Evolutionary conservation across 345 rosid species (phyloP), one percentile per base, ranked within the genome.

Genomic region (Dimocarpus longan): DNA sequence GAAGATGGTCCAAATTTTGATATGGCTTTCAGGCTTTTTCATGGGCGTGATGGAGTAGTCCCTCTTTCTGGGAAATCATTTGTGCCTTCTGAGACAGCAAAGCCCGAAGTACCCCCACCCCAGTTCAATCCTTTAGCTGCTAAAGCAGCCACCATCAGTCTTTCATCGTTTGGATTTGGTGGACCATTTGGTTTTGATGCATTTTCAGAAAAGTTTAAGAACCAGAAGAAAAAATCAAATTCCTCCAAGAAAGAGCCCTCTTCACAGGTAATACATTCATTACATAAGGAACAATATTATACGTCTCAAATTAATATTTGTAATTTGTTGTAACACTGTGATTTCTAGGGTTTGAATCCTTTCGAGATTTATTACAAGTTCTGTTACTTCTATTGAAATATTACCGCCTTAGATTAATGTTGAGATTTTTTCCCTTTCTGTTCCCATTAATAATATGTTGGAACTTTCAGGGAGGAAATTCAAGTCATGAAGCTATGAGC

Each of bases 1-100:
- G 99, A 95, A 87, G 99, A 95, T 90, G 99, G 95, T 19, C 97
- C 97, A 68, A 93, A 92, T 89, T 95, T 93, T 85, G 99, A 93
- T 57, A 89, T 85, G 86, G 93, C 98, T 16, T 93, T 93, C 84
- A 89, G 93, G 89, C 90, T 95, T 79, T 95, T 95, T 86, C 99
- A 95, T 80, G 99, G 99, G 11, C 86, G 52, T 68, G 97, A 92
- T 80, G 99, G 99, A 81, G 98, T 95, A 63, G 97, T 95, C 83
- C 99, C 99, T 3, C 92, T 95, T 78, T 93, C 97, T 1, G 91
- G 81, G 75, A 86, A 84, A 75, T 72, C 90, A 56, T 78, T 78
- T 74, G 46, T 78, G 32, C 74, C 24, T 46, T 13, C 83, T 74
- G 90, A 83, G 84, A 86, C 74, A 22, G 72, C 74, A 37, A 90